Evolutionary conservation across 208 protist genomes (phyloP), one percentile per base, ranked within the genome.

Genomic region (Trypanosoma conorhini): DNA sequence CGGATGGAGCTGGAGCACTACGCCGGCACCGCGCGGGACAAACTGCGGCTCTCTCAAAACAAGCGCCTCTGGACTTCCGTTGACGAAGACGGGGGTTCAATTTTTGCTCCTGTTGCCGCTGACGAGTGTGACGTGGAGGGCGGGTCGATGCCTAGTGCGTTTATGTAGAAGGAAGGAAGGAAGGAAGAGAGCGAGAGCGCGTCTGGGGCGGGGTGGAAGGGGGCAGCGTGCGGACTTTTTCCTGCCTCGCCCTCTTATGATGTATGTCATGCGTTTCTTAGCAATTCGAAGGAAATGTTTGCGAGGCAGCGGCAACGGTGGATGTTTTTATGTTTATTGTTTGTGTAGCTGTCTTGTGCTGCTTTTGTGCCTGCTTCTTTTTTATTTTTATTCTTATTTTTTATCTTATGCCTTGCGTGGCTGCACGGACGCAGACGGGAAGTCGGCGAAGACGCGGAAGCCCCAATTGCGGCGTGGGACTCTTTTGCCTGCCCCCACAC

Each of bases 1-100:
- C 62, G 67, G 17, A 35, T 38, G 54, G 74, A 81, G 58, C 46
- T 84, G 59, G 68, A 84, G 58, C 55, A 64, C 26, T 72, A 67
- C 44, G 35, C 67, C 28, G 74, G 79, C 7, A 62, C 51, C 9
- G 46, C 22, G 28, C 58, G 48, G 21, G 61, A 72, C 7, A 67
- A 67, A 33, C 24, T 60, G 22, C 10, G 35, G 0, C 38, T 60
- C 26, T 26, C 44, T 40, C 19, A 22, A 10, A 65, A 50, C 19
- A 51, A 42, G 33, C 17, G 1, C 40, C 5, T 42, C 38, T 30
- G 28, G 7, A 22, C 21, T 4, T 4, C 15, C 44, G 44, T 19
- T 46, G 26, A 72, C 24, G 52, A 67, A 67, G 21, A 28, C n/a
- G 28, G 31, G 48, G 56, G n/a, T 48, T 38, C 15, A 59, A 24